These are phyloP conservation scores for Cystobasidium sp. DNA, from an alignment of 1,284 basidiomycete species.

Conservation along the genomic window DNA sequence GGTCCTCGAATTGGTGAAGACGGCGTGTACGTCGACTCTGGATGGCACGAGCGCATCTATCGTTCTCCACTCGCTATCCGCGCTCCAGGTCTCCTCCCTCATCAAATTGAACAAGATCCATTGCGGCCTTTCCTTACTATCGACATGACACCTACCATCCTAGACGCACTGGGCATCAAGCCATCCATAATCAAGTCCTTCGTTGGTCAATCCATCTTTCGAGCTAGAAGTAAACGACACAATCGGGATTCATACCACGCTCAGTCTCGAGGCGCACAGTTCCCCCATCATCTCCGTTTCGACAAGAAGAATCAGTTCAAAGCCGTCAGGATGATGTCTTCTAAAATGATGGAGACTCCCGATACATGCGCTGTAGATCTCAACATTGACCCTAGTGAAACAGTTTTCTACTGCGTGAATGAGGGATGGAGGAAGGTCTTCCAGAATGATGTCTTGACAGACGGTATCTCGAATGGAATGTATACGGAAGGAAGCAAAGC, in stretches of 20 bases:
- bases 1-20: conserved; percentile 32
- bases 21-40: conserved; percentile 23
- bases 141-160: conserved; percentile 27
- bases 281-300: conserved; percentile 10
- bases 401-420: conserved; percentile 24
- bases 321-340: neutral
- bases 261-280: conserved; percentile 21
- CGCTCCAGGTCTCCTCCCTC: conserved; percentile 10
- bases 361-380: conserved; percentile 32
- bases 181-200: conserved; percentile 13
- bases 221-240: conserved; percentile 10
- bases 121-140: conserved; percentile 8
- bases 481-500: conserved; percentile 14
- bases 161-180: conserved; percentile 29
- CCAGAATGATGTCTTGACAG: neutral
- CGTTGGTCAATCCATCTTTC: conserved; percentile 29
- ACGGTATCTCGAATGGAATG: conserved; percentile 15
- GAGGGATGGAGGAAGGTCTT: conserved; percentile 27
- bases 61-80: conserved; percentile 19
- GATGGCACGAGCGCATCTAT: conserved; percentile 22
- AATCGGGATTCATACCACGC: conserved; percentile 24
- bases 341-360: neutral
- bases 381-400: conserved; percentile 18
- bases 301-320: conserved; percentile 3
- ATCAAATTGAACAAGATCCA: conserved; percentile 14